phyloP scores from a whole-genome alignment of 257 asterid species.

The Apocynum venetum region DNA sequence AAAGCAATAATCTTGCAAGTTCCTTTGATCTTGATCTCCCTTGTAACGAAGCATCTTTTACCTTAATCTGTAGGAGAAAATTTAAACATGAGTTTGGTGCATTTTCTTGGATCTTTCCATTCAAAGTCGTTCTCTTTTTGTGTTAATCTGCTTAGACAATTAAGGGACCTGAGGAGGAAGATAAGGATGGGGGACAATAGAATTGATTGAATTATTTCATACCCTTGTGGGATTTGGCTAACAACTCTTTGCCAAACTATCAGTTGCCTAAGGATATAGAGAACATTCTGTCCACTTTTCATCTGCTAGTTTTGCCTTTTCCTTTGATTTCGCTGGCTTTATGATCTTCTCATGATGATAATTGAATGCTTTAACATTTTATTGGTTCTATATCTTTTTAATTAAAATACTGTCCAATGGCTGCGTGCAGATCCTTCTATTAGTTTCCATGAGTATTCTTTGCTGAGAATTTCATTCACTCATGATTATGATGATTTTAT shows the following conservation, averaged over 20 bases:
- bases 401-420: no score
- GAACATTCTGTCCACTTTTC: not conserved
- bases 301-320: not conserved
- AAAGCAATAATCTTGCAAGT: not conserved
- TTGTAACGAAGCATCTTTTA: slow-evolving; percentile 7
- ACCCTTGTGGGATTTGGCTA: not conserved
- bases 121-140: not conserved
- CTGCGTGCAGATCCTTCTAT: no score
- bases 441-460: no score
- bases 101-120: slow-evolving; percentile 1
- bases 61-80: slow-evolving; percentile 11
- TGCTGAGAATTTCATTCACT: no score
- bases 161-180: not conserved
- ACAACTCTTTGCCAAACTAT: no score
- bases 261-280: not conserved
- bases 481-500: no score
- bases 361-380: not conserved
- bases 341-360: not conserved
- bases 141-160: not conserved
- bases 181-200: not conserved
- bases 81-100: not conserved
- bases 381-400: not conserved
- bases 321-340: not conserved
- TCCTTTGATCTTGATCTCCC: slow-evolving; percentile 8
- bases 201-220: not conserved